Evolutionary conservation across 2,329 filamentous ascomycete species (phyloP).

Genomic region (Aspergillus chevalieri): DNA sequence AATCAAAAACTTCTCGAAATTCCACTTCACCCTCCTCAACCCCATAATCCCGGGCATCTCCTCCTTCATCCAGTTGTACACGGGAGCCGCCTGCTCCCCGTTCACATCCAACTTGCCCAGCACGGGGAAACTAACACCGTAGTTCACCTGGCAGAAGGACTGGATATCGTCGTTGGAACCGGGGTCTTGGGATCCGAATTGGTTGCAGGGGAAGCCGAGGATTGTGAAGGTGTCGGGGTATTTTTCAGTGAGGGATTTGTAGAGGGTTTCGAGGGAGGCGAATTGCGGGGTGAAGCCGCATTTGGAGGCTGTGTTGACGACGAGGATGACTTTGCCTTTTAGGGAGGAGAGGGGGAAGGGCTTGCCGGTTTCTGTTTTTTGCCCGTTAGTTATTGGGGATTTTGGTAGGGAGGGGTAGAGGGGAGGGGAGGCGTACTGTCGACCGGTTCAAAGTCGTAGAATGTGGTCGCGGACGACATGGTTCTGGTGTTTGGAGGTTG

Average conservation of each 20-base stretch:
- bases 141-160: conserved; percentile 84
- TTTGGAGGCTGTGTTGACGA: conserved; percentile 97
- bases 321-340: conserved; percentile 86
- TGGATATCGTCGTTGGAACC: conserved; percentile 75
- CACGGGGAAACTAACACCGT: conserved; percentile 86
- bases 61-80: conserved; percentile 69
- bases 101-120: conserved; percentile 93
- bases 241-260: conserved; percentile 65
- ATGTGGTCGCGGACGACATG: conserved; percentile 54
- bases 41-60: conserved; percentile 77
- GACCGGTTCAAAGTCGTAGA: conserved; percentile 55
- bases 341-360: conserved; percentile 65
- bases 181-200: conserved; percentile 88
- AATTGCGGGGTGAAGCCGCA: conserved; percentile 98
- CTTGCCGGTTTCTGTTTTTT: conserved; percentile 60
- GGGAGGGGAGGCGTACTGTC: conserved; percentile 43
- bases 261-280: conserved; percentile 80
- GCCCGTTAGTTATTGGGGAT: neutral
- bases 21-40: conserved; percentile 93
- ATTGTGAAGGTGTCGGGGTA: conserved; percentile 74
- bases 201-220: conserved; percentile 97
- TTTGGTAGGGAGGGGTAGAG: neutral
- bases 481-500: conserved; percentile 15
- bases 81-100: conserved; percentile 69
- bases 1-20: conserved; percentile 98